Evolutionary conservation across 306 rosid genomes (phyloP), one percentile per base, ranked within the genome.

Genomic region (Prunus davidiana): DNA sequence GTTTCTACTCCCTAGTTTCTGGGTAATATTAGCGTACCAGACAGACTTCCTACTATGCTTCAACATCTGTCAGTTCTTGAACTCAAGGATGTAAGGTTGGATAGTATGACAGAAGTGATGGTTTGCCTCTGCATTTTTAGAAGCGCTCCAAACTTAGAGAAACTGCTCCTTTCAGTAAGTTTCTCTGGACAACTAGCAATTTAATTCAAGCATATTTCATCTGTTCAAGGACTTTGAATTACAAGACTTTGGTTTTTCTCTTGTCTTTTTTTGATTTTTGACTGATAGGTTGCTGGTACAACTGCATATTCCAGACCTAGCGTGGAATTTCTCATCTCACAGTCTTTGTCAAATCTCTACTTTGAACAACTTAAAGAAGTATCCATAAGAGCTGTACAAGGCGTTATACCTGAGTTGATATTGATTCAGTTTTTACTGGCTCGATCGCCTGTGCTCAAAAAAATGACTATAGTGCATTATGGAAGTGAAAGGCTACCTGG

Each of bases 101-200:
- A 63, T 49, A 34, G 20, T 41, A 12, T 34, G 9, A 34, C 16
- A 75, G 55, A 52, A 25, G 68, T 76, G 54, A 28, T 27, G 67
- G 55, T 70, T 27, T 45, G 43, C 5, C 20, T 81, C 51, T 62
- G 77, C 69, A n/a, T 81, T n/a, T 64, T 76, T 18, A 47, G 51
- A 64, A 76, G 80, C 66, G 77, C 80, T 72, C 80, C 84, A 70
- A 81, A 71, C 55, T 72, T 81, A 28, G 84, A 76, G 77, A 57
- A 81, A 56, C 78, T 76, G 43, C 22, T 15, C 12, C 54, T 81
- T 46, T 76, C 77, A 18, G 84, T 81, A 45, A 71, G 84, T 81
- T 69, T 10, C 56, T 56, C 45, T 4, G 52, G 13, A 61, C 14
- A 70, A 41, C 32, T 38, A 32, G 38, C 30, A 41, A n/a, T 72